Conservation (phyloP, 495 filamentous ascomycete genomes). For the Gamarada debralockiae region DNA sequence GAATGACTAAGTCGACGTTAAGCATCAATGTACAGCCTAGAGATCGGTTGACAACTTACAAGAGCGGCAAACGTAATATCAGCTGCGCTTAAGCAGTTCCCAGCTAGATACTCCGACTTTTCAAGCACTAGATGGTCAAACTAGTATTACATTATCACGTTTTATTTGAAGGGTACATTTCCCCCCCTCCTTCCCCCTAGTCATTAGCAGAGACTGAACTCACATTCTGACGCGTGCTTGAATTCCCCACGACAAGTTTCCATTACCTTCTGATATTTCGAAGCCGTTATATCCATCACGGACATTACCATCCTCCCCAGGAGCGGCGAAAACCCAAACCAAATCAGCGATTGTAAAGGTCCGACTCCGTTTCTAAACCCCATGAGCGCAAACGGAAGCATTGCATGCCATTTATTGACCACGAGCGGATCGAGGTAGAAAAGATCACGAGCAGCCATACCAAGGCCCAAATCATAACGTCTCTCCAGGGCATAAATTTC, state of each 20-base stretch:
- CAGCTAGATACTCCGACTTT: constrained; percentile 7
- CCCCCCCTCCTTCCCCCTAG: not conserved
- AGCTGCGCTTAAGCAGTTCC: constrained; percentile 8
- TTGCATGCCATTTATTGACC: constrained; percentile 9
- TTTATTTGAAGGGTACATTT: not conserved
- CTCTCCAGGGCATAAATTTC: constrained; percentile 10
- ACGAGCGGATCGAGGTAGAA: constrained; percentile 2
- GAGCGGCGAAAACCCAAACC: constrained; percentile 8
- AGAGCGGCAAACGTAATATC: constrained; percentile 15
- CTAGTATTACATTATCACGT: not conserved
- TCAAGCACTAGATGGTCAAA: constrained; percentile 9
- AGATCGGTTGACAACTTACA: constrained; percentile 2
- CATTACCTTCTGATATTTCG: constrained; percentile 2
- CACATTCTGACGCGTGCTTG: constrained; percentile 5
- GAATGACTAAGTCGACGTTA: not conserved
- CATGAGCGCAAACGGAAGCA: constrained; percentile 10
- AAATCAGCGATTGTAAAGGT: constrained; percentile 8
- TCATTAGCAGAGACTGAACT: not conserved
- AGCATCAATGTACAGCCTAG: not conserved
- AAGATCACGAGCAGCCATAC: not conserved
- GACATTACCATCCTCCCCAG: constrained; percentile 7
- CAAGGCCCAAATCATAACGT: constrained; percentile 9
- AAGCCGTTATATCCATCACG: not conserved
- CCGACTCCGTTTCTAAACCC: constrained; percentile 10
- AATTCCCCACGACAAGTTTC: constrained; percentile 4